Evolutionary conservation across 345 rosid genomes (phyloP).

Genomic region (Diplotaxis tenuifolia): DNA sequence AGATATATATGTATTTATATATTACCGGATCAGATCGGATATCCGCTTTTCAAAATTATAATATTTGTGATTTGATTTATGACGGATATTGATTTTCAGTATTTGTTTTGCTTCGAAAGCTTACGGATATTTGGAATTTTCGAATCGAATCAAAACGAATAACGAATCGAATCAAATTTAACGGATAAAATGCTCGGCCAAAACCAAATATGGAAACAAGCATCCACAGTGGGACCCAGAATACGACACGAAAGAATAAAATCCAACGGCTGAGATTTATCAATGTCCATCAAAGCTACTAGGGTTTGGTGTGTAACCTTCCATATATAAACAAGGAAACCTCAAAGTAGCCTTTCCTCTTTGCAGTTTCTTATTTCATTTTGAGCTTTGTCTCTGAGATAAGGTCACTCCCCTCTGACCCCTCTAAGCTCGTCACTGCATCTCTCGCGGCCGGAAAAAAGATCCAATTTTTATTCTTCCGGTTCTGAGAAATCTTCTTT

Average conservation of each 20-base stretch:
- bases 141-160: no score
- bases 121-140: no score
- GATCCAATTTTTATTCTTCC: constrained; percentile 16
- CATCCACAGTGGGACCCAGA: constrained; percentile 13
- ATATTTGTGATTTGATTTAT: no score
- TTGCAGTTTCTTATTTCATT: background rate
- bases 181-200: background rate
- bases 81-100: no score
- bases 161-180: no score
- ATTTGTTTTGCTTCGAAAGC: no score
- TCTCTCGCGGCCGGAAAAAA: constrained; percentile 43
- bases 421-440: constrained; percentile 25
- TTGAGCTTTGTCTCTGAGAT: constrained; percentile 27
- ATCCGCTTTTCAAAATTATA: no score
- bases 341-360: constrained; percentile 1
- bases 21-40: no score
- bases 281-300: constrained; percentile 6
- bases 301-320: constrained; percentile 37
- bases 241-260: background rate
- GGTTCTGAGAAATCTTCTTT: background rate
- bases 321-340: constrained; percentile 25
- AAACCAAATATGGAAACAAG: background rate
- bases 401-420: constrained; percentile 29
- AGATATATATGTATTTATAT: no score
- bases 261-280: constrained; percentile 36